A percentile compares a stretch with the other conserved stretches of the same genome.
phyloP scores from a whole-genome alignment of 345 rosid genomes.

The Salix dunnii region DNA sequence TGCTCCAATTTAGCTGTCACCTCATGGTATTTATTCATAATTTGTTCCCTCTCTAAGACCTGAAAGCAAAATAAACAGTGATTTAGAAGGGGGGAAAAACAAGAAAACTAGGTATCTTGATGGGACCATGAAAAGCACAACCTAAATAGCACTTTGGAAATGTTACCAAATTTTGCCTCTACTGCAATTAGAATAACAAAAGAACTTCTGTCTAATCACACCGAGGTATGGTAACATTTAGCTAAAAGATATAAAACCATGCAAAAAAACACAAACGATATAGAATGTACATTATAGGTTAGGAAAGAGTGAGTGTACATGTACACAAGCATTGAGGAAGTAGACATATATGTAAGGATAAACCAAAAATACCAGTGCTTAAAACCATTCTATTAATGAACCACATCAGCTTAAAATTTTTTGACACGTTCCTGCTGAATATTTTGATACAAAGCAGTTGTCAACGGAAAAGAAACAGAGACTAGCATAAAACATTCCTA shows the following conservation, averaged over 20 bases:
- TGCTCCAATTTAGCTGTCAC: conserved; percentile 65
- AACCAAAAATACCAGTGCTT: background rate
- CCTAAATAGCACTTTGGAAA: background rate
- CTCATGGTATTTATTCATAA: conserved; percentile 60
- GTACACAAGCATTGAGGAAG: background rate
- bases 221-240: background rate
- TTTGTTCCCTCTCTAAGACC: conserved; percentile 82
- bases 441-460: background rate
- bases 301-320: background rate
- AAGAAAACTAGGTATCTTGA: background rate
- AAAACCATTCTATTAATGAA: background rate
- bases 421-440: background rate
- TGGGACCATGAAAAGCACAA: background rate
- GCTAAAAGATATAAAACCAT: no score
- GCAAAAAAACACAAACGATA: no score
- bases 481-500: background rate
- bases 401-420: background rate
- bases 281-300: background rate
- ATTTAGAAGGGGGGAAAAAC: background rate
- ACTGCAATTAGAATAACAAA: background rate
- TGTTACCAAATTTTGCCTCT: background rate
- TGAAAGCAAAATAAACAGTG: conserved; percentile 30
- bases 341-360: background rate
- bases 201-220: background rate
- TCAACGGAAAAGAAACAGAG: background rate